Conservation (phyloP, 2,329 filamentous ascomycete genomes). For the Alternaria panax region DNA sequence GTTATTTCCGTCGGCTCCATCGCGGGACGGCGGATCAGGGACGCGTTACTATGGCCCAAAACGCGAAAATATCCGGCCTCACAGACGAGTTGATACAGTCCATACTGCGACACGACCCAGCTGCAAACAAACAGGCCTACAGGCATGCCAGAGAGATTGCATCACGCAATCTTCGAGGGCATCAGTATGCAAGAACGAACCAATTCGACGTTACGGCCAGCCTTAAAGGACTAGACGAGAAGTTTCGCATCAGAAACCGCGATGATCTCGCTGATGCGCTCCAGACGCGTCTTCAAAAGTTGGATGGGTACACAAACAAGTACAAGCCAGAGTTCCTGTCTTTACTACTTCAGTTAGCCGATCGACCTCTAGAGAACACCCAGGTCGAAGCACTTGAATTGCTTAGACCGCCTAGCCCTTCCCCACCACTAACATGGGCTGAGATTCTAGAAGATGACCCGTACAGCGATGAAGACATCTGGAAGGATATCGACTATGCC, state of each 20-base stretch:
- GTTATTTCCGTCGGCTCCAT: constrained; percentile 1
- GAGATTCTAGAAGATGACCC: constrained; percentile 80
- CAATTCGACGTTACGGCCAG: constrained; percentile 57
- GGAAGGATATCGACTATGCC: constrained; percentile 73
- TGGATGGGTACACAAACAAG: constrained; percentile 63
- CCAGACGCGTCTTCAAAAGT: constrained; percentile 63
- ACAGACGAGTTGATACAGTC: constrained; percentile 74
- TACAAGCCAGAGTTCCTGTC: constrained; percentile 83
- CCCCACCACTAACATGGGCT: constrained; percentile 72
- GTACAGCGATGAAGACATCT: constrained; percentile 72
- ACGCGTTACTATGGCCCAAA: constrained; percentile 69
- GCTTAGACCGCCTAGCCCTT: constrained; percentile 57
- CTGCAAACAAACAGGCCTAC: constrained; percentile 46
- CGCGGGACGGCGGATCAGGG: background rate
- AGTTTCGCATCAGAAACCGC: constrained; percentile 79
- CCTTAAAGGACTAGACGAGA: constrained; percentile 72
- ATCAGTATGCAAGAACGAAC: constrained; percentile 56
- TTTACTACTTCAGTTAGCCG: constrained; percentile 80
- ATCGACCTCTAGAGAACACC: constrained; percentile 77
- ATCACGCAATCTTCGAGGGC: constrained; percentile 49
- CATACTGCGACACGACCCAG: constrained; percentile 61
- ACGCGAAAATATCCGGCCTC: constrained; percentile 68
- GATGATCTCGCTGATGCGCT: constrained; percentile 80
- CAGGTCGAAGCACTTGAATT: constrained; percentile 68
- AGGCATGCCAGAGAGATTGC: constrained; percentile 50